A percentile compares a stretch with the other conserved stretches of the same genome.
These are phyloP conservation scores for Diaporthe amygdali DNA, from an alignment of 2,329 filamentous ascomycete genomes.

Conservation along the genomic window DNA sequence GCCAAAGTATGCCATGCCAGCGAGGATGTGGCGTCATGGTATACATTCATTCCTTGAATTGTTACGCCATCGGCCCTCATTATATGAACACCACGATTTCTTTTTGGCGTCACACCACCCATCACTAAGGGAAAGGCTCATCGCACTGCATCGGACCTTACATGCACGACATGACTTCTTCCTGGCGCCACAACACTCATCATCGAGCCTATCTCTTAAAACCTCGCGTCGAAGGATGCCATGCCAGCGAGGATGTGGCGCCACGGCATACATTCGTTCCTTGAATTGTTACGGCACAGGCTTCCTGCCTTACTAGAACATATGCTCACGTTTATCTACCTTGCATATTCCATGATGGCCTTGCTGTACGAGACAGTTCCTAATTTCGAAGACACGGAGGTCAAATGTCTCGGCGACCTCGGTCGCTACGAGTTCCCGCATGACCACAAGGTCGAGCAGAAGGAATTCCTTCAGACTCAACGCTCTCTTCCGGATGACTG, in stretches of 20 bases:
- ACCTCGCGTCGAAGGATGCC: slow-evolving; percentile 82
- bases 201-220: too few relatives aligned
- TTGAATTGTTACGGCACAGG: slow-evolving; percentile 72
- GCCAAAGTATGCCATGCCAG: slow-evolving; percentile 91
- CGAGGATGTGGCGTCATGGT: slow-evolving; percentile 90
- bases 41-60: too few relatives aligned
- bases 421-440: too few relatives aligned
- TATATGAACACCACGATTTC: too few relatives aligned
- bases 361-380: too few relatives aligned
- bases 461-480: too few relatives aligned
- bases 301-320: slow-evolving; percentile 81
- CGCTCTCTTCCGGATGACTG: too few relatives aligned
- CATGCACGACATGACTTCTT: slow-evolving; percentile 90
- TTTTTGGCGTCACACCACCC: slow-evolving; percentile 91
- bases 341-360: slow-evolving; percentile 90
- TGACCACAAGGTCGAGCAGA: too few relatives aligned
- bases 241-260: slow-evolving; percentile 97
- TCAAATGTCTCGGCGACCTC: slow-evolving; percentile 87
- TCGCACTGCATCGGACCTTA: slow-evolving; percentile 79
- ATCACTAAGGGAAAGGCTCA: slow-evolving; percentile 72
- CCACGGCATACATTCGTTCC: too few relatives aligned
- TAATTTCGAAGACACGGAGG: slow-evolving; percentile 91
- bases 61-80: too few relatives aligned
- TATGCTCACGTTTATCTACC: slow-evolving; percentile 89
- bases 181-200: slow-evolving; percentile 79